Percentiles rank a stretch among this genome's conserved stretches.
Conservation (phyloP, 2,329 filamentous ascomycete species). For the Exserohilum turcica region DNA sequence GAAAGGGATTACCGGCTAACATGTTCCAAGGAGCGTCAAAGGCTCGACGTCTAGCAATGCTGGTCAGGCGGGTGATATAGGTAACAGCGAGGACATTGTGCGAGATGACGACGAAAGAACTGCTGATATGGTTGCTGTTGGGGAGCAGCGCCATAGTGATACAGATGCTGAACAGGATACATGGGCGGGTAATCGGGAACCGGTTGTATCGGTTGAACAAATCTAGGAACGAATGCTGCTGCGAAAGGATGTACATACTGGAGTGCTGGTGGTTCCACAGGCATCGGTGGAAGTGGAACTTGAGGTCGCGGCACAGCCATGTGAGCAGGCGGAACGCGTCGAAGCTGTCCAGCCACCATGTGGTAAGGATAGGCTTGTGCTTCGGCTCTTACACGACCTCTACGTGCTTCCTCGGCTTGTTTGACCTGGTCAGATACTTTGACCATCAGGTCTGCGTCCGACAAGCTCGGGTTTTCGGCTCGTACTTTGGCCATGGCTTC, state of each 20-base stretch:
- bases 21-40: background rate
- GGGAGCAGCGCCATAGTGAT: conserved; percentile 2
- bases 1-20: background rate
- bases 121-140: conserved; percentile 8
- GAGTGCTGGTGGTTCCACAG: conserved; percentile 1
- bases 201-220: conserved; percentile 2
- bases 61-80: conserved; percentile 17
- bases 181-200: background rate
- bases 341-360: conserved; percentile 28
- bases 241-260: conserved; percentile 21
- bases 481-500: conserved; percentile 61
- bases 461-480: conserved; percentile 65
- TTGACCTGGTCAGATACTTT: conserved; percentile 60
- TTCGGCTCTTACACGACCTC: conserved; percentile 18
- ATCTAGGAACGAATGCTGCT: background rate
- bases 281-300: background rate
- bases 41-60: conserved; percentile 9
- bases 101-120: background rate
- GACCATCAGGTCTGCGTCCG: conserved; percentile 63
- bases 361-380: conserved; percentile 27
- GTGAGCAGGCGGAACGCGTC: conserved; percentile 2
- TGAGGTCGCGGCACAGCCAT: conserved; percentile 1
- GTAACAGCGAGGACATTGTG: conserved; percentile 11
- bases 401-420: conserved; percentile 36
- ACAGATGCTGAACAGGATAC: conserved; percentile 1